Conservation (phyloP, 129 eudicot genomes). For the Centaurea solstitialis region DNA sequence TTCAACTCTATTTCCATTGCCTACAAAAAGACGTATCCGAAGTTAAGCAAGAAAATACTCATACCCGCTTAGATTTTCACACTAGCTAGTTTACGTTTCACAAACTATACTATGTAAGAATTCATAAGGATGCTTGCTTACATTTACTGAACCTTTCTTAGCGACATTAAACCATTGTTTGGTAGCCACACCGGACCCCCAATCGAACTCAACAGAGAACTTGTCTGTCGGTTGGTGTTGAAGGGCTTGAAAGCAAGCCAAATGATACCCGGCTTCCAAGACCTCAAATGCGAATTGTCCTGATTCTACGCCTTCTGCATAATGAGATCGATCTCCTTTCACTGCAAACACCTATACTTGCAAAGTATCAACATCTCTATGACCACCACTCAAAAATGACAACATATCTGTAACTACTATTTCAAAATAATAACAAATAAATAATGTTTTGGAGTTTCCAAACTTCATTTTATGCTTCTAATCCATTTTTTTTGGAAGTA, state of each 20-base stretch:
- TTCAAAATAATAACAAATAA: too few species aligned
- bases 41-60: neutral
- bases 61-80: neutral
- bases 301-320: constrained; percentile 50
- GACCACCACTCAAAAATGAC: neutral
- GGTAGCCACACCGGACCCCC: constrained; percentile 84
- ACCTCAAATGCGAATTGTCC: constrained; percentile 73
- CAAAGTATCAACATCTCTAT: constrained; percentile 1
- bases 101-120: too few species aligned
- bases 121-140: constrained; percentile 34
- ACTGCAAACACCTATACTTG: constrained; percentile 53
- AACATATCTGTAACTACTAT: neutral
- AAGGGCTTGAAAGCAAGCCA: constrained; percentile 67
- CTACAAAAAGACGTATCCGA: constrained; percentile 25
- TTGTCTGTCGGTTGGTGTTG: constrained; percentile 54
- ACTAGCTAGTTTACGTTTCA: too few species aligned
- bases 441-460: neutral
- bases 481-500: too few species aligned
- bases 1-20: constrained; percentile 83
- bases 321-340: constrained; percentile 56
- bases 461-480: too few species aligned
- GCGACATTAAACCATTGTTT: constrained; percentile 76
- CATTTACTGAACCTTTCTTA: constrained; percentile 81
- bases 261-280: constrained; percentile 66
- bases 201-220: constrained; percentile 66